Evolutionary conservation across 441 rosid species (phyloP).

Genomic region (Pelargonium myrrhifolium): DNA sequence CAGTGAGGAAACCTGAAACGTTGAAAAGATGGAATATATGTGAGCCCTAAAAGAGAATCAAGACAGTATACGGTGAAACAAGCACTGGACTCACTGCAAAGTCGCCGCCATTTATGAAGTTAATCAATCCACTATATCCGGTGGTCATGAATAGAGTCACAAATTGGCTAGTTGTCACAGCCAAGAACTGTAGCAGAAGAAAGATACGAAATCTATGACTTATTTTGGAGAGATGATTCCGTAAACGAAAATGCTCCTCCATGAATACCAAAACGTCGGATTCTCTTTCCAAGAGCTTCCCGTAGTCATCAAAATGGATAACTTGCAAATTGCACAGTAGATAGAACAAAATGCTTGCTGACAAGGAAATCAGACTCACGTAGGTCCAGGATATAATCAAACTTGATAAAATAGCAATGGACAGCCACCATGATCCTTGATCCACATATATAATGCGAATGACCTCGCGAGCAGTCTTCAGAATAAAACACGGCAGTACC

Average conservation of each 20-base stretch:
- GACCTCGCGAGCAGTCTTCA: slow-evolving; percentile 62
- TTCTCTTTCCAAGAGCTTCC: slow-evolving; percentile 61
- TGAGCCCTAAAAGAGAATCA: too few species aligned
- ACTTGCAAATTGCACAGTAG: slow-evolving; percentile 86
- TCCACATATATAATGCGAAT: slow-evolving; percentile 41
- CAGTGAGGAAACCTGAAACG: slow-evolving; percentile 59
- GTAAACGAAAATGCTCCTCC: slow-evolving; percentile 65
- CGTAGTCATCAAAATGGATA: slow-evolving; percentile 76
- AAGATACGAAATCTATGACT: slow-evolving; percentile 93
- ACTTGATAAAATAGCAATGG: slow-evolving; percentile 40
- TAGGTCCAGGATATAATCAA: slow-evolving; percentile 72
- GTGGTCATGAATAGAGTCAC: slow-evolving; percentile 75
- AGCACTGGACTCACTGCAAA: slow-evolving; percentile 59
- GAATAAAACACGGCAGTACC: slow-evolving; percentile 64
- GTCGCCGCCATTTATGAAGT: slow-evolving; percentile 66
- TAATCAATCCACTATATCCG: slow-evolving; percentile 51
- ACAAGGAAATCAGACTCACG: slow-evolving; percentile 52
- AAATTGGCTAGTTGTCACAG: slow-evolving; percentile 62
- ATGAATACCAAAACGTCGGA: slow-evolving; percentile 56
- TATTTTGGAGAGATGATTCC: slow-evolving; percentile 74
- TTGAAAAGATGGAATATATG: background rate
- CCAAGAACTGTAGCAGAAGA: slow-evolving; percentile 67
- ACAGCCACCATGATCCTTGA: slow-evolving; percentile 67
- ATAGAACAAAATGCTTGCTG: slow-evolving; percentile 80
- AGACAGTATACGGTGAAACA: slow-evolving; percentile 4